These are phyloP conservation scores for Geranomyces variabilis DNA, from an alignment of 192 early-diverging fungal species.

Conservation along the genomic window DNA sequence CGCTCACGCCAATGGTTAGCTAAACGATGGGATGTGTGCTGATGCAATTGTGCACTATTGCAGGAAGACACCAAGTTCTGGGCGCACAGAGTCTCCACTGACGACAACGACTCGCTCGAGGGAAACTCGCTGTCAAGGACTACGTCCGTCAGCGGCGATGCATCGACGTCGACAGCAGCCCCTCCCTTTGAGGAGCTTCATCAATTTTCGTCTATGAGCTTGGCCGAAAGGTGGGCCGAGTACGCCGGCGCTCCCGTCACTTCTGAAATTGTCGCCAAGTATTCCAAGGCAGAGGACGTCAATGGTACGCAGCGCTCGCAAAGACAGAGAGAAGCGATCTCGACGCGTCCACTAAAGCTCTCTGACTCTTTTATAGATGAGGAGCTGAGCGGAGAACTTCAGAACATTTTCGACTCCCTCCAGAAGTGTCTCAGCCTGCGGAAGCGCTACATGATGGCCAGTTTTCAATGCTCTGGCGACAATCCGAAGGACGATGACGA, in stretches of 20 bases:
- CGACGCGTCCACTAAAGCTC: background rate
- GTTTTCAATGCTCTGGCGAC: slow-evolving; percentile 70
- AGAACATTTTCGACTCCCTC: slow-evolving; percentile 63
- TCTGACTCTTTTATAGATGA: slow-evolving; percentile 43
- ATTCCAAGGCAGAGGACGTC: slow-evolving; percentile 26
- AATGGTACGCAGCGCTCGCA: slow-evolving; percentile 33
- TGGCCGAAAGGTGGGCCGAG: slow-evolving; percentile 59
- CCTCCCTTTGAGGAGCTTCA: slow-evolving; percentile 25
- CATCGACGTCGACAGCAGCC: slow-evolving; percentile 4
- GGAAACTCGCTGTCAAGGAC: slow-evolving; percentile 30
- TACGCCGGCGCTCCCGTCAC: slow-evolving; percentile 56
- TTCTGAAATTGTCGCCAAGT: slow-evolving; percentile 53
- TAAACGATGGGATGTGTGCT: background rate
- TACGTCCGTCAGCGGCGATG: background rate
- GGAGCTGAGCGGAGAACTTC: slow-evolving; percentile 65
- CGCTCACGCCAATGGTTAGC: background rate
- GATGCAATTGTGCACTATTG: background rate
- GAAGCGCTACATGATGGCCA: slow-evolving; percentile 77
- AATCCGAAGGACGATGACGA: slow-evolving; percentile 80
- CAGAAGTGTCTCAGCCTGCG: slow-evolving; percentile 78
- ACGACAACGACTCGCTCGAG: slow-evolving; percentile 1
- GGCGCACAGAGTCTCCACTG: slow-evolving; percentile 30
- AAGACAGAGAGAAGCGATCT: background rate
- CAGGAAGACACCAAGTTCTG: slow-evolving; percentile 44
- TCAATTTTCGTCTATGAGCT: slow-evolving; percentile 39